Evolutionary conservation across 495 filamentous ascomycete genomes (phyloP).

Genomic region (Hypoxylon fuscum): DNA sequence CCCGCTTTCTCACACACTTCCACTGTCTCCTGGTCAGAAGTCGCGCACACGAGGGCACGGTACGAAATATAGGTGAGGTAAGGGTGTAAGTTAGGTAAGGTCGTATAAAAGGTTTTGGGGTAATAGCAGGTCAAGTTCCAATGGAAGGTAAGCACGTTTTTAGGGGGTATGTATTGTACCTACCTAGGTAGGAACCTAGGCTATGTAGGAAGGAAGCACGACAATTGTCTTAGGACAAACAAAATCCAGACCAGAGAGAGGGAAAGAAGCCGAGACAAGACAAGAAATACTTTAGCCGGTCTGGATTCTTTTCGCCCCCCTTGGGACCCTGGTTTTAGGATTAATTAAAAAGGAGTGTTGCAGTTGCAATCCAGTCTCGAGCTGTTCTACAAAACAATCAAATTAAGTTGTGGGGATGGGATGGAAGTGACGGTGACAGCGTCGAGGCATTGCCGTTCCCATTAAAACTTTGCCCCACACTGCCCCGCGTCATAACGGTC

Average conservation of each 20-base stretch:
- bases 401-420: constrained; percentile 1
- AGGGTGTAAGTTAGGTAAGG: constrained; percentile 1
- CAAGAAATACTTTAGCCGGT: neutral
- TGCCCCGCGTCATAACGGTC: constrained; percentile 31
- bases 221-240: neutral
- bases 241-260: neutral
- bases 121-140: neutral
- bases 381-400: constrained; percentile 6
- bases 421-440: constrained; percentile 9
- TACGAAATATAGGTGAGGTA: neutral
- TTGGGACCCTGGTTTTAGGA: neutral
- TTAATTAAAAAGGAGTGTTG: constrained; percentile 22
- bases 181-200: too few relatives aligned
- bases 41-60: constrained; percentile 23
- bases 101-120: constrained; percentile 14
- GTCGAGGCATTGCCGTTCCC: constrained; percentile 20
- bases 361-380: constrained; percentile 17
- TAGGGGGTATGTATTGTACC: too few relatives aligned
- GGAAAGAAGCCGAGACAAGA: neutral
- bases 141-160: constrained; percentile 1
- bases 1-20: constrained; percentile 1
- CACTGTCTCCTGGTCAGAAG: constrained; percentile 16
- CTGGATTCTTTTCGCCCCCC: neutral
- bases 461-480: constrained; percentile 25
- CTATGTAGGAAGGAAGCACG: neutral